Evolutionary conservation across 164 flowering plant genomes (phyloP), one percentile per base, ranked within the genome.

Genomic region (Annona squamosa): DNA sequence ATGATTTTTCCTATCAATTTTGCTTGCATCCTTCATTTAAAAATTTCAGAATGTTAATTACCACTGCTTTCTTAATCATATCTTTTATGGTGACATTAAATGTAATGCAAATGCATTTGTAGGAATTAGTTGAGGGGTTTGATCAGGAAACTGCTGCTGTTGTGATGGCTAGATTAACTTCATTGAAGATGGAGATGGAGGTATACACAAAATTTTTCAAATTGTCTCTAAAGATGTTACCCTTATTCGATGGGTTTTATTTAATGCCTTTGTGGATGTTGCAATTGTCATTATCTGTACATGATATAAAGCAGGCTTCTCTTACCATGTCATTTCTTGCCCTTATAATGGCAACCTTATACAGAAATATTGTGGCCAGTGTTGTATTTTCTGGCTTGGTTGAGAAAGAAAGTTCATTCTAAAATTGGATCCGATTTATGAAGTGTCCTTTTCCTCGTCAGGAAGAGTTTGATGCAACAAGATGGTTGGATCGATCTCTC

Each of bases 91-190:
- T 26, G 37, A 26, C 37, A 26, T 52, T 52, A 52, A 9, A 52
- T 52, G 59, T 9, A 52, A 16, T 2, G 59, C 13, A 9, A 16
- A 42, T 47, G 42, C 69, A n/a, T 68, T 72, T 86, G 73, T 88
- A 95, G 99, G 97, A 95, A 78, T 79, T 95, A 73, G 85, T 87
- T 4, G 89, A 87, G 82, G 97, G 97, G 73, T 95, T 95, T 90
- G 99, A 95, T 79, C 99, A 95, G 81, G 99, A 95, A 82, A 82
- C 94, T 76, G 97, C 97, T 79, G 96, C 99, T 81, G 98, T 95
- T 67, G 96, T 95, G 52, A 81, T 95, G 91, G 98, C 97, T 46
- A 86, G 98, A 84, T 79, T 89, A 74, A 82, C 88, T 70, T 91
- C 99, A 26, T 74, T 89, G 73, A 95, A 95, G 84, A 95, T 95